A percentile compares a stretch with the other conserved stretches of the same genome.
phyloP scores from a whole-genome alignment of 139 green algal species.

The Astrephomene gubernaculifera region DNA sequence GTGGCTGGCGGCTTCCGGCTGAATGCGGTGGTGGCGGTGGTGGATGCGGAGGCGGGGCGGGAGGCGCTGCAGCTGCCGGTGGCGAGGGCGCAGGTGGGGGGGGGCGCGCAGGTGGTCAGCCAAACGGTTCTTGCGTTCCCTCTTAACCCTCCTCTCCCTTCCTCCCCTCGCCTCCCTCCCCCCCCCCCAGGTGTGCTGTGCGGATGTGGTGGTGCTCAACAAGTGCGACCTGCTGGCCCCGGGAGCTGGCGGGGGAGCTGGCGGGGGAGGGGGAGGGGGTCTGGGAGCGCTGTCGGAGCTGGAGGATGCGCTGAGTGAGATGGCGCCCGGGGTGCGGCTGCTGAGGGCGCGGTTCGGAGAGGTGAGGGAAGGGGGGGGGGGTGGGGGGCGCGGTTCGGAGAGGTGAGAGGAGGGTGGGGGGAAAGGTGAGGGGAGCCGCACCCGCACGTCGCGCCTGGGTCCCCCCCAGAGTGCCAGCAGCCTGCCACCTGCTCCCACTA shows the following conservation, averaged over 20 bases:
- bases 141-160: not conserved
- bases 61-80: constrained; percentile 43
- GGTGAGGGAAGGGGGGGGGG: constrained; percentile 14
- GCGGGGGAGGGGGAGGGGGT: constrained; percentile 3
- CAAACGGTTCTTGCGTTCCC: not conserved
- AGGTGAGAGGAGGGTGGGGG: constrained; percentile 30
- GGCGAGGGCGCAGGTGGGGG: constrained; percentile 54
- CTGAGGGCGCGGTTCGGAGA: constrained; percentile 51
- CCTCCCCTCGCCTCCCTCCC: not conserved
- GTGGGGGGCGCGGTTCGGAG: constrained; percentile 45
- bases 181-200: not conserved
- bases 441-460: not conserved
- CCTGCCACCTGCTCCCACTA: not conserved
- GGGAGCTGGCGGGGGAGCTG: too few species aligned
- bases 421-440: not conserved
- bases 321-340: constrained; percentile 49
- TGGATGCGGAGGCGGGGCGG: constrained; percentile 60
- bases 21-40: constrained; percentile 55
- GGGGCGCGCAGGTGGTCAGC: not conserved
- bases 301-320: constrained; percentile 54
- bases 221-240: constrained; percentile 65
- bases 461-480: not conserved
- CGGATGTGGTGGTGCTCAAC: constrained; percentile 69
- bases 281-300: constrained; percentile 52
- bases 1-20: constrained; percentile 50